Base-by-base conservation (phyloP, 768 basidiomycete genomes). In the Termitomyces sp. region DNA sequence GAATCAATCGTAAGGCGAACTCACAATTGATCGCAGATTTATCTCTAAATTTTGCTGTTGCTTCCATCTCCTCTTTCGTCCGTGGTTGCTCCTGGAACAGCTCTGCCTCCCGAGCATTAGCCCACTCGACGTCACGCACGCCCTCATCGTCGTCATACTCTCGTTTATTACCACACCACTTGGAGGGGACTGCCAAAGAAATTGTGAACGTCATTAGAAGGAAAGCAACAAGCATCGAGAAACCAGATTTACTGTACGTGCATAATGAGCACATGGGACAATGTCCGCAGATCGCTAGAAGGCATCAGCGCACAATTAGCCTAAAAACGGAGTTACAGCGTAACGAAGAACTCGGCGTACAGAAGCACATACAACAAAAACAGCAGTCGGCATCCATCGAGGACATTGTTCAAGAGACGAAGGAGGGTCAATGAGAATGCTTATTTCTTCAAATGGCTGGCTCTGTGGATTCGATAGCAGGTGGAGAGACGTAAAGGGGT, bases 21-120 rank as follows among this genome's bases (percentile, higher is more conserved):
- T 51, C 36, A 60, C 59, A 60, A n/a, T 36, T 55, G 8, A 61
- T 61, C n/a, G 60, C 60, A 5, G 60, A 61, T 45, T 26, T 62
- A 44, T 58, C 54, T 39, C 57, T 62, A 30, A 39, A 62, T 32
- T 52, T 47, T 34, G 57, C 50, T 1, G 22, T 59, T 27, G 26
- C 46, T 14, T 62, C 55, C 61, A 59, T 62, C 37, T 52, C 45
- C 24, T 58, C 33, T 6, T 46, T 56, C 10, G 51, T 20, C 32
- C 20, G 44, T 18, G 61, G 61, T 27, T 62, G 61, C 22, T 58
- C 51, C 9, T 58, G 55, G 39, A 62, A 62, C 7, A 62, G 52
- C 44, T 62, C 62, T 9, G 55, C 62, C 40, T 57, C 58, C 1
- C 55, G 55, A 16, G 40, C 48, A 33, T n/a, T 12, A 26, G 42